Conservation (phyloP, 768 basidiomycete species). For the Lactarius vividus region DNA sequence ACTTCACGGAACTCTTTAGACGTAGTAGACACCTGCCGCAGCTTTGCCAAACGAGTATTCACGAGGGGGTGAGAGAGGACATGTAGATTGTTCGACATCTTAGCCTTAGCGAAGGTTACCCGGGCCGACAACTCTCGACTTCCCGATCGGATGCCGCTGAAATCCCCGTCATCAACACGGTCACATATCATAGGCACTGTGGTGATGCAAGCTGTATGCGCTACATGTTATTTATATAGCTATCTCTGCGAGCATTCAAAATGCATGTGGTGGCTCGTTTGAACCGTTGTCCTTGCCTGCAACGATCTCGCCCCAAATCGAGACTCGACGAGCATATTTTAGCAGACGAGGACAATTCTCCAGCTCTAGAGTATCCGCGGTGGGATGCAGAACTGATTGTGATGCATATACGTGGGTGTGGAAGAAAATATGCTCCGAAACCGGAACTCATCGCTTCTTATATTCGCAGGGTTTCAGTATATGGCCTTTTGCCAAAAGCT, state of each 20-base stretch:
- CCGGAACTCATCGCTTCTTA: constrained; percentile 63
- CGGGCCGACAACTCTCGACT: neutral
- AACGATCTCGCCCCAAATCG: neutral
- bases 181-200: too few relatives aligned
- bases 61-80: constrained; percentile 28
- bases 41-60: constrained; percentile 24
- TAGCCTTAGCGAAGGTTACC: neutral
- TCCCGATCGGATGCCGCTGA: too few relatives aligned
- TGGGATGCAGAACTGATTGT: neutral
- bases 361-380: neutral
- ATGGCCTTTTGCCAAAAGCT: constrained; percentile 48
- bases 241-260: neutral
- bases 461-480: constrained; percentile 90
- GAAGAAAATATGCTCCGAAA: neutral
- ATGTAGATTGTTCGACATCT: constrained; percentile 22
- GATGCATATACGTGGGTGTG: neutral
- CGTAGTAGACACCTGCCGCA: constrained; percentile 25
- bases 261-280: neutral
- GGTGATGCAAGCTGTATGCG: too few relatives aligned
- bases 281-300: neutral
- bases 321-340: neutral
- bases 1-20: constrained; percentile 29
- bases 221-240: neutral
- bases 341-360: neutral
- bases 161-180: too few relatives aligned